Base-by-base conservation (phyloP, 1,139 yeast genomes). In the Candida sanyaensis region DNA sequence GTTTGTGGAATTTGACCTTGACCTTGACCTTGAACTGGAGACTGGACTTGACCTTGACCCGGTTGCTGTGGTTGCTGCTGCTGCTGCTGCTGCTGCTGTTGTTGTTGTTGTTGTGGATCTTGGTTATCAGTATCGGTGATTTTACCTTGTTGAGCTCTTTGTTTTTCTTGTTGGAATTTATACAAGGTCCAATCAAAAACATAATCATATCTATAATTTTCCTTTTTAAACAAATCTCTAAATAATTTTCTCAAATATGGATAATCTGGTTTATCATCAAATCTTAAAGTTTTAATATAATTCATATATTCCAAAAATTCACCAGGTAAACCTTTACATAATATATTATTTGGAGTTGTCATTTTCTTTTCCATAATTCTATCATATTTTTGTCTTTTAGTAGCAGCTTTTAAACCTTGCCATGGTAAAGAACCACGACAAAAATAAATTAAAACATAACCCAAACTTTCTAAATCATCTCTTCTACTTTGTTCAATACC, bases 331-430 rank as follows among this genome's bases (percentile, higher is more conserved):
- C 98, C 98, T 60, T 91, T 84, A 51, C 97, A 91, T 61, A 93
- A 80, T 28, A 86, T 82, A 63, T 92, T 97, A 44, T 93, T 83
- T 28, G 96, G 89, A 8, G 96, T 90, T 43, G 96, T 85, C 86
- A 93, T 86, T 69, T 93, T 93, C 78, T 90, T 90, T 66, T 93
- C 98, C 90, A 92, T 86, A 62, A 93, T 93, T 54, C 97, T 81
- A 69, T 92, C 97, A 69, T 93, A 93, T 71, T 93, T 93, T 68
- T 93, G 98, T 69, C 96, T 86, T 75, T 93, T 93, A 13, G 98
- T 91, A 41, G 93, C 96, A 31, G 99, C 99, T 68, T 91, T 91
- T 61, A 93, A 81, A 11, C 99, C 99, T 73, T 93, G 99, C 99
- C 99, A 93, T 46, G 99, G 99, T 63, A 93, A 77, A 23, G 95